Percentiles rank a stretch among this genome's conserved stretches.
These are phyloP conservation scores for Suillus americanus DNA, from an alignment of 768 basidiomycete species.

Conservation along the genomic window DNA sequence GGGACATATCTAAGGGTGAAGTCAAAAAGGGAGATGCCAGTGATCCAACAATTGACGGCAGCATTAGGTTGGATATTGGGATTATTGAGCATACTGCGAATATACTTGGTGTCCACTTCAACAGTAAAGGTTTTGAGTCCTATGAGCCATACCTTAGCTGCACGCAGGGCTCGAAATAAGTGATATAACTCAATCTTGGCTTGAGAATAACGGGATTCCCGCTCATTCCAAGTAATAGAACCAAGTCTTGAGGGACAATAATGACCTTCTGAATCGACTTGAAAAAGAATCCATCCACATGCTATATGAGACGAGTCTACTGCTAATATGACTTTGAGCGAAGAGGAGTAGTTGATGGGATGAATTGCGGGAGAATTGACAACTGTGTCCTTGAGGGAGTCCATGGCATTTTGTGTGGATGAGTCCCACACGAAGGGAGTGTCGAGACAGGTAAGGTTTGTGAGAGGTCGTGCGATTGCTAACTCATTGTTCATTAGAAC, in stretches of 20 bases:
- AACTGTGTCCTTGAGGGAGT: too few relatives aligned
- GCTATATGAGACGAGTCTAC: slow-evolving; percentile 39
- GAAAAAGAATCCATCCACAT: slow-evolving; percentile 29
- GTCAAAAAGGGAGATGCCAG: too few relatives aligned
- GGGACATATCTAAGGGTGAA: too few relatives aligned
- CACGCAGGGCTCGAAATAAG: slow-evolving; percentile 29
- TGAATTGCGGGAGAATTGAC: slow-evolving; percentile 24
- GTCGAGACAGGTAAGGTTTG: too few relatives aligned
- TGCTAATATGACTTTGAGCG: slow-evolving; percentile 28
- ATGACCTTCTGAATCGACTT: too few relatives aligned
- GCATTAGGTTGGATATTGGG: slow-evolving; percentile 36
- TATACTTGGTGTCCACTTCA: slow-evolving; percentile 41
- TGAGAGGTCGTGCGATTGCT: too few relatives aligned
- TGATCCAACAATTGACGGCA: too few relatives aligned
- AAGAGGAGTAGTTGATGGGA: slow-evolving; percentile 33
- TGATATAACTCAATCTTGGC: slow-evolving; percentile 43
- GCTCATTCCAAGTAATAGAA: slow-evolving; percentile 22
- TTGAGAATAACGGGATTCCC: slow-evolving; percentile 33
- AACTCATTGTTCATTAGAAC: too few relatives aligned
- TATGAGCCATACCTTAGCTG: slow-evolving; percentile 30
- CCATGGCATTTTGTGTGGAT: too few relatives aligned
- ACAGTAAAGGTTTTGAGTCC: slow-evolving; percentile 31
- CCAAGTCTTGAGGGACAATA: slow-evolving; percentile 25
- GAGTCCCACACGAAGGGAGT: too few relatives aligned
- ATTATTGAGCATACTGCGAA: slow-evolving; percentile 42